Conservation (phyloP, 164 flowering plant genomes). For the Litsea cubeba region DNA sequence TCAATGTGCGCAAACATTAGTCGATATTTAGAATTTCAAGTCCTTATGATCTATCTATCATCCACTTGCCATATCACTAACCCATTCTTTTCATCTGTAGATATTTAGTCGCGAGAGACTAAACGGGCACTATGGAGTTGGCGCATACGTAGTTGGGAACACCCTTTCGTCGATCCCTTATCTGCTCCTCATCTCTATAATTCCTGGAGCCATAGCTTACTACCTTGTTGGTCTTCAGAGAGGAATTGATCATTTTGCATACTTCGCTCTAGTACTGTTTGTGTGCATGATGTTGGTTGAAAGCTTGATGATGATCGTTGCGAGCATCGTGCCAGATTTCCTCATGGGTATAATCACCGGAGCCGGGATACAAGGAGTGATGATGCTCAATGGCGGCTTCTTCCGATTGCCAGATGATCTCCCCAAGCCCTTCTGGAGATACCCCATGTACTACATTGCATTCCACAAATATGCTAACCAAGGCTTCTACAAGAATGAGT, state of each 20-base stretch:
- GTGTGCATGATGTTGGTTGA: constrained; percentile 43
- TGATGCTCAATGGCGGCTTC: constrained; percentile 50
- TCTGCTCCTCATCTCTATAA: constrained; percentile 36
- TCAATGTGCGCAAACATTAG: neutral
- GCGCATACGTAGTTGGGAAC: constrained; percentile 48
- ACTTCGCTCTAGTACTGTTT: constrained; percentile 32
- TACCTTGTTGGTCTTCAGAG: constrained; percentile 36
- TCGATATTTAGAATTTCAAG: neutral
- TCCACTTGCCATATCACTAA: neutral
- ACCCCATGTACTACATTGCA: constrained; percentile 49
- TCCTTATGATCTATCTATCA: neutral
- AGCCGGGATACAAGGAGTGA: constrained; percentile 56
- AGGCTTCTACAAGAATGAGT: constrained; percentile 50
- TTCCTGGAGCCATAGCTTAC: constrained; percentile 51
- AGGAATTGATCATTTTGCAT: constrained; percentile 31
- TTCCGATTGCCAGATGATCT: constrained; percentile 45
- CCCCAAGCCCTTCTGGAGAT: constrained; percentile 51
- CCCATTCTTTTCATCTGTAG: constrained; percentile 15
- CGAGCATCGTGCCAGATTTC: constrained; percentile 53
- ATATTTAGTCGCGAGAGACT: constrained; percentile 48
- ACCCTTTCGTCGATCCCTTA: constrained; percentile 53
- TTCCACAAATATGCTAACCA: constrained; percentile 45
- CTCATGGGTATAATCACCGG: constrained; percentile 58
- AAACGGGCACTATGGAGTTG: constrained; percentile 55
- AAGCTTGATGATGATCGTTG: constrained; percentile 64